Evolutionary conservation across 192 early-diverging fungal species (phyloP).

Genomic region (Backusella tarrabulga): DNA sequence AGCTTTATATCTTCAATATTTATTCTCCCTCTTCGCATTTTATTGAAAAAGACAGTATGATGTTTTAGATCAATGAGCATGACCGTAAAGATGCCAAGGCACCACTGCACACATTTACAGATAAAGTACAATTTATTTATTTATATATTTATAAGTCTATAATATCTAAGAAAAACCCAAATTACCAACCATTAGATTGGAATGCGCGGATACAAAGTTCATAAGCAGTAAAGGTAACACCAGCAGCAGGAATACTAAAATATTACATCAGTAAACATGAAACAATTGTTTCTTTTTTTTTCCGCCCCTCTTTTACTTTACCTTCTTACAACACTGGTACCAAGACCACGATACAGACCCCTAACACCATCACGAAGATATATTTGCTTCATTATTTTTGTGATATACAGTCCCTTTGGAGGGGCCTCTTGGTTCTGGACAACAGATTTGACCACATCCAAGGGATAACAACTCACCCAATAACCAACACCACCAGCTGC

Average conservation of each 20-base stretch:
- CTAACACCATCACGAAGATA: constrained; percentile 53
- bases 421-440: constrained; percentile 63
- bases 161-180: not conserved
- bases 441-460: constrained; percentile 83
- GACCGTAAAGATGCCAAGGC: no score
- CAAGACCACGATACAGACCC: constrained; percentile 68
- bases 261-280: not conserved
- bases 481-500: constrained; percentile 77
- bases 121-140: not conserved
- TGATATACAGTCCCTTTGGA: constrained; percentile 66
- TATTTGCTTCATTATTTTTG: constrained; percentile 49
- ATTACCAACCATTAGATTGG: constrained; percentile 11
- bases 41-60: no score
- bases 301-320: not conserved
- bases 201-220: constrained; percentile 58
- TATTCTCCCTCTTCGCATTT: no score
- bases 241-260: constrained; percentile 72
- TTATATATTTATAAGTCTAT: not conserved
- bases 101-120: not conserved
- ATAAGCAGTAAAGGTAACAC: constrained; percentile 73
- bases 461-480: constrained; percentile 82
- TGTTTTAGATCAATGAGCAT: no score
- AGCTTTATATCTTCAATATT: no score
- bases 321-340: constrained; percentile 52
- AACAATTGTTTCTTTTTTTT: not conserved